Evolutionary conservation across 768 basidiomycete genomes (phyloP), one percentile per base, ranked within the genome.

Genomic region (Gymnopilus dilepis): DNA sequence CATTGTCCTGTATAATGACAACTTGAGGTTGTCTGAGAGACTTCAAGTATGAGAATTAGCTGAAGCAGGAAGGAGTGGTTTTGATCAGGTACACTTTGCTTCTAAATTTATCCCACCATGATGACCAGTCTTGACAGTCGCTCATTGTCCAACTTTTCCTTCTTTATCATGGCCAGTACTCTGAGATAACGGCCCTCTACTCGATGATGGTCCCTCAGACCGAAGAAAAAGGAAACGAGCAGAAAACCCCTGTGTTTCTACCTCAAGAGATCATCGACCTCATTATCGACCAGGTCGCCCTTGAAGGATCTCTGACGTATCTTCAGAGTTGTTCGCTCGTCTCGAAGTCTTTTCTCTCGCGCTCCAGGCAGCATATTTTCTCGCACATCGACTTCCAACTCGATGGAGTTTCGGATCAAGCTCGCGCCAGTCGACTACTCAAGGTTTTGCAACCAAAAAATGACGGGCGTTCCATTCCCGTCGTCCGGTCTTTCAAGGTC

Each of bases 231-330:
- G n/a, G n/a, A n/a, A 3, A 2, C 34, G 34, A 37, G 34, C 34
- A 37, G 15, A 4, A 9, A 37, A 37, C 34, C 11, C 9, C 34
- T 41, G 19, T 2, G 6, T 4, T n/a, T 17, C 19, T 50, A 9
- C 47, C 47, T n/a, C 47, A 50, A n/a, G 47, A 50, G 28, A 50
- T 50, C 26, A 50, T 50, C 28, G 47, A 50, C 9, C 47, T 50
- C 3, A 50, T 50, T n/a, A 50, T 50, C 15, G 47, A 50, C 47
- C 28, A 50, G 47, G 47, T 50, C 24, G 47, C 47, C 4, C 47
- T 26, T 28, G 28, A 31, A 30, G 47, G 30, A n/a, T 50, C 47
- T n/a, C 24, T 7, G 31, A 1, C 47, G 7, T 30, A 8, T 3
- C 47, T 50, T 17, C 26, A 50, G 19, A 28, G 26, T 9, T 50